These are phyloP conservation scores for Corylus avellana DNA, from an alignment of 306 rosid species.

Conservation along the genomic window DNA sequence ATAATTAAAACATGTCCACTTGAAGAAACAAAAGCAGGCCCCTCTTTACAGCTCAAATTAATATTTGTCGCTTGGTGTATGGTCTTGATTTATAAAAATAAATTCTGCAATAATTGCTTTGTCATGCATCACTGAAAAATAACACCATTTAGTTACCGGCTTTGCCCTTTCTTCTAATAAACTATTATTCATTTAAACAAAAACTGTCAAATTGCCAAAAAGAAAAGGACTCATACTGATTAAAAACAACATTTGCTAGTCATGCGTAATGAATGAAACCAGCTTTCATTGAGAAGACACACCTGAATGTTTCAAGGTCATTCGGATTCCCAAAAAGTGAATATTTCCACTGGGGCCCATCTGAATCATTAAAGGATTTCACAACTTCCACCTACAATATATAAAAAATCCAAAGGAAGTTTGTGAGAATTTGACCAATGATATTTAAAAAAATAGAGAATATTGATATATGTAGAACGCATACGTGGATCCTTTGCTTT, in stretches of 20 bases:
- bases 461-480: constrained; percentile 4
- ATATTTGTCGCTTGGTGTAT: no score
- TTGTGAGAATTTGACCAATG: constrained; percentile 25
- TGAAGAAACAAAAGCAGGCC: not conserved
- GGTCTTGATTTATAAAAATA: no score
- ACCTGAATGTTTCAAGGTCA: constrained; percentile 95
- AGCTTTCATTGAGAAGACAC: constrained; percentile 5
- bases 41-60: not conserved
- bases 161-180: no score
- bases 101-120: not conserved
- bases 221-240: not conserved
- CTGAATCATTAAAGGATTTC: constrained; percentile 79
- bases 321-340: constrained; percentile 98
- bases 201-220: not conserved
- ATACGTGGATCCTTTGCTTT: constrained; percentile 3
- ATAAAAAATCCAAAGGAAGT: constrained; percentile 31
- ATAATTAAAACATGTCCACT: not conserved
- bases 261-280: not conserved
- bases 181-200: no score
- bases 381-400: constrained; percentile 81
- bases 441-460: constrained; percentile 12
- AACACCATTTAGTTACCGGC: not conserved
- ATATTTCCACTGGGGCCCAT: constrained; percentile 89
- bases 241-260: not conserved
- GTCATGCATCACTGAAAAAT: not conserved